A percentile compares a stretch with the other conserved stretches of the same genome.
These are phyloP conservation scores for Annulohypoxylon moriforme DNA, from an alignment of 495 filamentous ascomycete genomes.

Conservation along the genomic window DNA sequence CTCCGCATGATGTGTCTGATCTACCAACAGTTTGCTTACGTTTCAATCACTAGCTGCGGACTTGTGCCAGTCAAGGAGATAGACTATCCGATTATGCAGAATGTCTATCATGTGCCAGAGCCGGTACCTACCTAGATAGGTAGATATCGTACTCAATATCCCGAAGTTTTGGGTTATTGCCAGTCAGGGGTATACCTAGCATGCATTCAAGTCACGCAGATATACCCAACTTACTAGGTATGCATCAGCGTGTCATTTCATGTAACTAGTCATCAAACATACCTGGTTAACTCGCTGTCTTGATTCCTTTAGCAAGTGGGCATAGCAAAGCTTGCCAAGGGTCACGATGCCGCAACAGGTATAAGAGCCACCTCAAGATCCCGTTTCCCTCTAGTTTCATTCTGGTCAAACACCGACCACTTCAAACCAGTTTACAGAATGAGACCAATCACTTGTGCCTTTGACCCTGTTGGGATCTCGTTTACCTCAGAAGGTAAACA, in stretches of 20 bases:
- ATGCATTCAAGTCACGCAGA: not conserved
- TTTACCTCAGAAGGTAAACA: slow-evolving; percentile 4
- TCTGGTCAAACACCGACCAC: not conserved
- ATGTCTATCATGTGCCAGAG: not conserved
- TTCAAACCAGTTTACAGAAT: not conserved
- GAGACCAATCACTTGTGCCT: slow-evolving; percentile 1
- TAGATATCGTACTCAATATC: not conserved
- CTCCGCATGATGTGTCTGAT: too few species aligned
- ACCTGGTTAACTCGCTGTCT: not conserved
- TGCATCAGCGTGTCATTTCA: not conserved
- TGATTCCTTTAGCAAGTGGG: not conserved
- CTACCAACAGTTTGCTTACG: too few species aligned
- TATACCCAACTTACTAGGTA: not conserved
- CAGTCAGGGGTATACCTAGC: not conserved
- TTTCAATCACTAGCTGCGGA: too few species aligned
- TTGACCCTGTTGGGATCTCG: slow-evolving; percentile 9
- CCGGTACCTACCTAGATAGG: not conserved
- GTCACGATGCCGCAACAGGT: not conserved
- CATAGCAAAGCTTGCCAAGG: not conserved
- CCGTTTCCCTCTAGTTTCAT: not conserved
- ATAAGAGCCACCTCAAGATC: not conserved
- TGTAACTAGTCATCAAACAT: not conserved
- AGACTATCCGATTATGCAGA: not conserved
- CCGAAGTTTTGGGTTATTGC: not conserved
- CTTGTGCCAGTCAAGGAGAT: too few species aligned